Evolutionary conservation across 805 yeast species (phyloP), one percentile per base, ranked within the genome.

Genomic region (Kurtzmaniella cleridarum): DNA sequence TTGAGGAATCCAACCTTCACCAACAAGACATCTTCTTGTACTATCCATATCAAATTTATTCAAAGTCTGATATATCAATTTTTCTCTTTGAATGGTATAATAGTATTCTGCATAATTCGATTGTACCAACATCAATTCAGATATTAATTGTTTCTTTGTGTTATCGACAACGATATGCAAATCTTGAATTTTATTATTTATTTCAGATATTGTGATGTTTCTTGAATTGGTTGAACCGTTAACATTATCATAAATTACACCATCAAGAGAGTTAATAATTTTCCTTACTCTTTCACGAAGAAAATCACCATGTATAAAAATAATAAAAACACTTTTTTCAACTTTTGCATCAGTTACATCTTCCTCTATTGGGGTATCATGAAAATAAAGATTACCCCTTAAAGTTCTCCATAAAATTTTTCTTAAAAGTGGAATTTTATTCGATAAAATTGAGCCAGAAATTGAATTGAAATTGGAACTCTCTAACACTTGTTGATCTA

Each of bases 1-100:
- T 9, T 63, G 62, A 27, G 89, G 89, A 28, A 77, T 75, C 95
- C 85, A 83, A 33, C 87, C 88, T 67, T 79, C 87, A 26, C 79
- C 85, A 37, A 77, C 83, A 35, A 78, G 69, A 55, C 81, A 81
- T 53, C 78, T 74, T 56, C 88, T 72, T 32, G 75, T 74, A 39
- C 73, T 62, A 56, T 84, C 93, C 55, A 76, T 81, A 49, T 82
- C 80, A 50, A 85, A 84, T 42, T 67, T 68, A 57, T 82, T 81
- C 64, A 83, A 68, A 3, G 76, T 66, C 42, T 74, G 71, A 54
- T 69, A 81, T 31, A 81, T 78, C 17, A 74, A 58, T 46, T 76
- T 74, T 49, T 83, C 90, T 33, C 78, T 59, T 39, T 72, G 68
- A 37, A 79, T 44, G 6, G 47, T 46, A 39, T 56, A 64, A 27